Evolutionary conservation across 2,329 filamentous ascomycete species (phyloP), one percentile per base, ranked within the genome.

Genomic region (Metarhizium guizhouense): DNA sequence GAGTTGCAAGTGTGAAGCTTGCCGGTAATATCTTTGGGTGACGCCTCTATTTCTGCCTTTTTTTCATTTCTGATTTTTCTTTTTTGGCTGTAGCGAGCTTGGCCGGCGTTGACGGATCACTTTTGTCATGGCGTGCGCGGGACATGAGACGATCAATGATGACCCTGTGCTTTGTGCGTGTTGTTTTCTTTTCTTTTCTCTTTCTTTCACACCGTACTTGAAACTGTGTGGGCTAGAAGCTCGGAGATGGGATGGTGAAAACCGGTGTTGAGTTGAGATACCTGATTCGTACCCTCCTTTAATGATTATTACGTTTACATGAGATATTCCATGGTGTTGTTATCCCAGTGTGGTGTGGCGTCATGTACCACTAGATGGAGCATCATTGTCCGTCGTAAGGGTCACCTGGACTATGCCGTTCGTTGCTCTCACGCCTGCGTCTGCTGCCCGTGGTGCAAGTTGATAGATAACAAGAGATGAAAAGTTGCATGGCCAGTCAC

Each of bases 41-140:
- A 49, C n/a, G 8, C 49, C 38, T 60, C 59, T 57, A 56, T 63
- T 57, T 47, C 54, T 58, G 57, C 61, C 54, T 59, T 59, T 50
- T 58, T 57, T 54, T 61, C 56, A 25, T 25, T 59, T 55, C 56
- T 59, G 59, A 42, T 47, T 40, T 34, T 56, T 43, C 53, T 53
- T 45, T 51, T 56, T 54, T 54, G 50, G 52, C 53, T 20, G 53
- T 34, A 56, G 55, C 54, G 42, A 51, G 54, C 48, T 51, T 25
- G 29, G 25, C 42, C 32, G 59, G 60, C 51, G 57, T 61, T 60
- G 55, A 54, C 25, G 52, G 47, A 51, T 54, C 49, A 55, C 20
- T 51, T 55, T 58, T 52, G 50, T 54, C 53, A 56, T 52, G 59
- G 59, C 54, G 55, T 55, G 47, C 30, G 56, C 55, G 58, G 52